Percentiles rank a stretch among this genome's conserved stretches.
phyloP scores from a whole-genome alignment of 1,284 basidiomycete species.

The Pascua sp. region DNA sequence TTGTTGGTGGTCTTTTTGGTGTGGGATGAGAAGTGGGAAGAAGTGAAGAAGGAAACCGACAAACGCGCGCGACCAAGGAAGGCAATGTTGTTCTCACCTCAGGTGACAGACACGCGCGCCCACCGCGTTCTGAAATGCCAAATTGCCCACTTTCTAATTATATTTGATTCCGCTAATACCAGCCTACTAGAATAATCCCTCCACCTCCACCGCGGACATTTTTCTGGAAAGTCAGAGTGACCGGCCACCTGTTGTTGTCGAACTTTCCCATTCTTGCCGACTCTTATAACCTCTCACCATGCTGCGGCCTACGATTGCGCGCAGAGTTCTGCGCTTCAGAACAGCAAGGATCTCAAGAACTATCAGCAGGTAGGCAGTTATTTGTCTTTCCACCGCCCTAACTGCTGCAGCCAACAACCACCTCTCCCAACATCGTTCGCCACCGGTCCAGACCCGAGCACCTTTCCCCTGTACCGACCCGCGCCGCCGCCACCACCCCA shows the following conservation, averaged over 20 bases:
- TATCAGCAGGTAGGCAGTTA: not conserved
- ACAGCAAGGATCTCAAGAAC: not conserved
- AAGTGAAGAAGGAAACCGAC: no score
- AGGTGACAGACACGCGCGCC: no score
- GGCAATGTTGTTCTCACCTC: no score
- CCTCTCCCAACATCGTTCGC: conserved; percentile 2
- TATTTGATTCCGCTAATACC: conserved; percentile 8
- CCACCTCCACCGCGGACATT: conserved; percentile 9
- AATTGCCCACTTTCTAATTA: not conserved
- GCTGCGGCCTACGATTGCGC: conserved; percentile 19
- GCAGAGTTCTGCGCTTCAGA: conserved; percentile 13
- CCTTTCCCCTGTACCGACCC: conserved; percentile 20
- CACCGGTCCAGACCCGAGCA: conserved; percentile 5
- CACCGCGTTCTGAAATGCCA: not conserved
- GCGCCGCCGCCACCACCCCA: not conserved
- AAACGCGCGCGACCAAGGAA: no score
- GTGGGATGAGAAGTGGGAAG: no score
- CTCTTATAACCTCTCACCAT: conserved; percentile 8
- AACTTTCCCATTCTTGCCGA: not conserved
- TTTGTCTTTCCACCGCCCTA: not conserved
- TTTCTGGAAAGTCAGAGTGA: not conserved
- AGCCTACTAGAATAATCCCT: no score
- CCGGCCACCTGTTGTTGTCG: no score
- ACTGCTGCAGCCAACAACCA: not conserved
- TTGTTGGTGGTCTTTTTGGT: not conserved